Evolutionary conservation across 2,329 filamentous ascomycete species (phyloP), one percentile per base, ranked within the genome.

Genomic region (Ascochyta koolunga): DNA sequence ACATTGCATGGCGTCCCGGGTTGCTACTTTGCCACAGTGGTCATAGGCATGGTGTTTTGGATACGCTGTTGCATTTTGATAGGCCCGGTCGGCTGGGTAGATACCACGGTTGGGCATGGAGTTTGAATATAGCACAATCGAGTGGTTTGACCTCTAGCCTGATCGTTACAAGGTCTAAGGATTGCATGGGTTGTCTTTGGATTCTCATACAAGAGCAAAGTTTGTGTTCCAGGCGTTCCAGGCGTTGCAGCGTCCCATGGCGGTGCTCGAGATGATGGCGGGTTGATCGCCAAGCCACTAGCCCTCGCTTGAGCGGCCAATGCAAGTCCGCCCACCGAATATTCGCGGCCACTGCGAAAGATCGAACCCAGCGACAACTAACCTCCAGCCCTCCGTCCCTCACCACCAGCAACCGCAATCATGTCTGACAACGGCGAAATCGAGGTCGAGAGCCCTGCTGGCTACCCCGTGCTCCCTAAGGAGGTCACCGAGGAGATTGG

Each of bases 361-460:
- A 16, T 35, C 32, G 32, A 35, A 60, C 54, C 59, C 59, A 65
- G 59, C 69, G 65, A 67, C 63, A 56, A 67, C 67, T 62, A 64
- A 68, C 66, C 54, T 52, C 54, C 62, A 60, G 65, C 60, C 63
- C 59, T 63, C 54, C 56, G 59, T 60, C 57, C 64, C 58, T 57
- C 54, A 43, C 59, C 54, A 59, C 59, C 61, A 60, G 61, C 61
- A 65, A 64, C 60, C 63, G 68, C 69, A 68, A 75, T 60, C 75
- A 96, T 96, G 92, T 96, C 92, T 89, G 92, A 96, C 83, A 49
- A 54, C 51, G 91, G 89, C 84, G 93, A 96, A 85, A 89, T 96
- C 82, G 91, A 96, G 85, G 89, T 95, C 81, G 89, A 91, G 80
- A 86, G 82, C 83, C 84, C 86, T 76, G 82, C 83, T 78, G 84